Percentiles rank a stretch among this genome's conserved stretches.
These are phyloP conservation scores for Endoconidiophora laricicola DNA, from an alignment of 2,329 filamentous ascomycete genomes.

Conservation along the genomic window DNA sequence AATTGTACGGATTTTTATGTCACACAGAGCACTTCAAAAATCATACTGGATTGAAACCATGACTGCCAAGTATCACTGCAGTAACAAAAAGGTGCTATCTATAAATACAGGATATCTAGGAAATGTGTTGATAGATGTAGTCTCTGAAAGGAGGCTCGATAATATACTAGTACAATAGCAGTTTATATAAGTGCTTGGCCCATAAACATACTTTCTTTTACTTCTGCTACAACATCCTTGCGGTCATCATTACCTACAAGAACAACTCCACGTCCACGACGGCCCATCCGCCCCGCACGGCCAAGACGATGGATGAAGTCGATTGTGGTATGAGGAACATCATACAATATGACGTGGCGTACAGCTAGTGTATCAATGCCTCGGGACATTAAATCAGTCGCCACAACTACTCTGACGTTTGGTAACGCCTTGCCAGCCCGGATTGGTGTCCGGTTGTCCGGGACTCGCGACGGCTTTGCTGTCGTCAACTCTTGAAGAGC, in stretches of 20 bases:
- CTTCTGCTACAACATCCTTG: conserved; percentile 78
- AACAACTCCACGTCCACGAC: conserved; percentile 76
- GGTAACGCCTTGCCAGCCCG: conserved; percentile 36
- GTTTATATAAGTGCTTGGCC: conserved; percentile 57
- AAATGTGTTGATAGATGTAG: too few species aligned
- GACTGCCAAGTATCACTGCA: too few species aligned
- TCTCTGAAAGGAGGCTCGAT: too few species aligned
- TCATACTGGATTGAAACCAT: too few species aligned
- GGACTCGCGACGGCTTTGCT: conserved; percentile 22
- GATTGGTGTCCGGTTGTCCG: conserved; percentile 24
- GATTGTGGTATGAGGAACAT: conserved; percentile 94
- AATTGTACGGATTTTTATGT: too few species aligned
- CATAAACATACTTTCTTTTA: conserved; percentile 76
- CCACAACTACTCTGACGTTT: conserved; percentile 82
- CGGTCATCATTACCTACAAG: conserved; percentile 79
- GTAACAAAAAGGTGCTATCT: too few species aligned
- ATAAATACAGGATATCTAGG: too few species aligned
- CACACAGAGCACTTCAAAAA: too few species aligned
- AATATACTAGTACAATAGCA: not conserved
- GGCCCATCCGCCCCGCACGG: conserved; percentile 79
- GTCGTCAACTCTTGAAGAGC: conserved; percentile 60
- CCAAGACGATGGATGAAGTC: conserved; percentile 96
- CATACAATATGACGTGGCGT: conserved; percentile 80
- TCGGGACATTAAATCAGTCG: conserved; percentile 79
- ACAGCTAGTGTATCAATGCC: conserved; percentile 91